A percentile compares a stretch with the other conserved stretches of the same genome.
Conservation (phyloP, 441 rosid genomes). For the Jatropha multifida region DNA sequence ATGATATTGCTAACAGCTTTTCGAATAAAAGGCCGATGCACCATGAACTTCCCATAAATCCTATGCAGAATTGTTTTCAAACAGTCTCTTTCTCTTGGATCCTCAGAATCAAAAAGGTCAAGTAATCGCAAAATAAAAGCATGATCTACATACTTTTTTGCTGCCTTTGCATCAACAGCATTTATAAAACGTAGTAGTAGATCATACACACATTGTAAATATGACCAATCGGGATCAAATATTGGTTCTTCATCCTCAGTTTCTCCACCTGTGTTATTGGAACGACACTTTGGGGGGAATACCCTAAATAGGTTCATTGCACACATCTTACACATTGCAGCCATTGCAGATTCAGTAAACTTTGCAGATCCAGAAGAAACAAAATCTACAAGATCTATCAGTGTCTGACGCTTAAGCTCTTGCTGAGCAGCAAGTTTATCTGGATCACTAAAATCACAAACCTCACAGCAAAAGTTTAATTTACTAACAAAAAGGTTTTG, state of each 20-base stretch:
- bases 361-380: slow-evolving; percentile 64
- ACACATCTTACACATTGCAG: slow-evolving; percentile 67
- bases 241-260: slow-evolving; percentile 69
- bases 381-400: slow-evolving; percentile 65
- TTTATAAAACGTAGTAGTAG: slow-evolving; percentile 55
- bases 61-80: slow-evolving; percentile 72
- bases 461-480: slow-evolving; percentile 64
- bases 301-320: slow-evolving; percentile 58
- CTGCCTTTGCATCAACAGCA: slow-evolving; percentile 60
- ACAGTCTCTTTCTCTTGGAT: slow-evolving; percentile 75
- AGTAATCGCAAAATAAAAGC: slow-evolving; percentile 56
- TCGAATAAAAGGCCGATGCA: slow-evolving; percentile 60
- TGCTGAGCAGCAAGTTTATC: slow-evolving; percentile 46
- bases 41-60: slow-evolving; percentile 72
- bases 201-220: slow-evolving; percentile 69
- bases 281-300: slow-evolving; percentile 63
- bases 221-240: slow-evolving; percentile 77
- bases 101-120: slow-evolving; percentile 80
- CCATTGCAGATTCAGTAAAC: slow-evolving; percentile 54
- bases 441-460: slow-evolving; percentile 45
- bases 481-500: slow-evolving; percentile 70
- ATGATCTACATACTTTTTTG: slow-evolving; percentile 64
- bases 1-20: slow-evolving; percentile 71
- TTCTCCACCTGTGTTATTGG: slow-evolving; percentile 49
- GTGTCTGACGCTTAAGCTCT: slow-evolving; percentile 54